phyloP scores from a whole-genome alignment of 805 yeast genomes.

The Priceomyces fermenticarens region DNA sequence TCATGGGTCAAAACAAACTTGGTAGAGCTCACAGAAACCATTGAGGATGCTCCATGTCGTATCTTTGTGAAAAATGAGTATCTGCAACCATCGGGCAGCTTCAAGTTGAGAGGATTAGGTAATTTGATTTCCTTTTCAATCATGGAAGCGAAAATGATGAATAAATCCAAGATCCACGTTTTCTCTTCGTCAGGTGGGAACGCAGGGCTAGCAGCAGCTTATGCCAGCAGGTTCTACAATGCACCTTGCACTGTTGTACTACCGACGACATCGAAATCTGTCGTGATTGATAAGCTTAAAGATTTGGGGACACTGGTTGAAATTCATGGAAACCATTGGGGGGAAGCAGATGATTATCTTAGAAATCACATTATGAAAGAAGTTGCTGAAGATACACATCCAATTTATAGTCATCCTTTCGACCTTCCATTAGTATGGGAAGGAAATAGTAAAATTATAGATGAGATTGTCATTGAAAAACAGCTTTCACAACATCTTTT shows the following conservation, averaged over 20 bases:
- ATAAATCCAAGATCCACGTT: constrained; percentile 16
- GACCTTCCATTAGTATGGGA: constrained; percentile 28
- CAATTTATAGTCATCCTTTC: constrained; percentile 33
- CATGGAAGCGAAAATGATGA: constrained; percentile 17
- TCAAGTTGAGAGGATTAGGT: constrained; percentile 57
- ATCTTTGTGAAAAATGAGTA: constrained; percentile 48
- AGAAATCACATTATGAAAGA: constrained; percentile 12
- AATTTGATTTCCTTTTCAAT: constrained; percentile 38
- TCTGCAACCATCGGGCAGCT: constrained; percentile 56
- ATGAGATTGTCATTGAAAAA: constrained; percentile 18
- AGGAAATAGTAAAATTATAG: constrained; percentile 26
- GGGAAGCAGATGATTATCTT: constrained; percentile 28
- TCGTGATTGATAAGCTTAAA: constrained; percentile 17
- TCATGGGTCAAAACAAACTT: constrained; percentile 25
- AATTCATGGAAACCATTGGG: constrained; percentile 27
- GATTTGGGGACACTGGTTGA: constrained; percentile 20
- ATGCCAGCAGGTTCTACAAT: constrained; percentile 16
- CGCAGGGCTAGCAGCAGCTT: constrained; percentile 36
- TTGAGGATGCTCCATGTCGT: constrained; percentile 30
- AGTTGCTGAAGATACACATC: constrained; percentile 10
- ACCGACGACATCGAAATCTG: constrained; percentile 19
- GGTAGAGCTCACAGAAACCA: constrained; percentile 24
- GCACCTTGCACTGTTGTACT: constrained; percentile 29
- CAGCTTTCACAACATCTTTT: constrained; percentile 15
- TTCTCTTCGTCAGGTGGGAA: constrained; percentile 34